Conservation (phyloP, 495 filamentous ascomycete genomes). For the Penicillium cosmopolitanum region DNA sequence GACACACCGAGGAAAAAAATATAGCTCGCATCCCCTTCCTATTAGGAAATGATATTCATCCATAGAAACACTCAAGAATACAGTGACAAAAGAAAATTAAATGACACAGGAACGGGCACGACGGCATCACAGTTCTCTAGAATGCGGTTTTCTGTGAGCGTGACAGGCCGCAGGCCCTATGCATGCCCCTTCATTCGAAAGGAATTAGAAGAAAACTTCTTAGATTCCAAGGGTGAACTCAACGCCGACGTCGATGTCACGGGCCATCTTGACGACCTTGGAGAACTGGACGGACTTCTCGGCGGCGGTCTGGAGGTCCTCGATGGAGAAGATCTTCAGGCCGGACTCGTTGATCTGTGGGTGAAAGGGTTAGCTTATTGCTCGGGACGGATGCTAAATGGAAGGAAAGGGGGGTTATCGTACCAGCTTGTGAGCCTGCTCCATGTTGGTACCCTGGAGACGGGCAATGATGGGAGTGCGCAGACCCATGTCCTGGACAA, state of each 20-base stretch:
- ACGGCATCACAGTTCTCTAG: conserved; percentile 23
- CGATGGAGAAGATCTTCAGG: conserved; percentile 99
- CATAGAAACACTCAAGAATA: conserved; percentile 40
- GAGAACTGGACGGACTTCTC: conserved; percentile 99
- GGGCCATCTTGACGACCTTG: conserved; percentile 98
- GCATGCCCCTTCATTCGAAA: conserved; percentile 23
- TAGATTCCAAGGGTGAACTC: conserved; percentile 97
- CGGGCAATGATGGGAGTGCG: conserved; percentile 95
- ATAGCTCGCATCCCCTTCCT: conserved; percentile 17
- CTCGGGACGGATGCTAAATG: too few relatives aligned
- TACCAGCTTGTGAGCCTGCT: conserved; percentile 87
- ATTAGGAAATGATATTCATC: conserved; percentile 40
- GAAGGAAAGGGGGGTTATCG: conserved; percentile 23
- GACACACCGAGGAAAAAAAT: conserved; percentile 12
- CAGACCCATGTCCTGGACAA: conserved; percentile 90
- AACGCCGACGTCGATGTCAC: conserved; percentile 97
- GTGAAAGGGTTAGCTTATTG: not conserved
- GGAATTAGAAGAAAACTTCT: conserved; percentile 11
- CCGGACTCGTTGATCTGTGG: conserved; percentile 85
- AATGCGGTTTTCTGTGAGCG: conserved; percentile 14
- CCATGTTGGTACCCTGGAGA: conserved; percentile 98
- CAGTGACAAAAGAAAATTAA: conserved; percentile 43
- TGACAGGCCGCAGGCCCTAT: conserved; percentile 20
- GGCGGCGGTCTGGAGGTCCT: conserved; percentile 94
- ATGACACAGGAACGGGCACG: conserved; percentile 37